Evolutionary conservation across 495 filamentous ascomycete genomes (phyloP), one percentile per base, ranked within the genome.

Genomic region (Aspergillus diversus): DNA sequence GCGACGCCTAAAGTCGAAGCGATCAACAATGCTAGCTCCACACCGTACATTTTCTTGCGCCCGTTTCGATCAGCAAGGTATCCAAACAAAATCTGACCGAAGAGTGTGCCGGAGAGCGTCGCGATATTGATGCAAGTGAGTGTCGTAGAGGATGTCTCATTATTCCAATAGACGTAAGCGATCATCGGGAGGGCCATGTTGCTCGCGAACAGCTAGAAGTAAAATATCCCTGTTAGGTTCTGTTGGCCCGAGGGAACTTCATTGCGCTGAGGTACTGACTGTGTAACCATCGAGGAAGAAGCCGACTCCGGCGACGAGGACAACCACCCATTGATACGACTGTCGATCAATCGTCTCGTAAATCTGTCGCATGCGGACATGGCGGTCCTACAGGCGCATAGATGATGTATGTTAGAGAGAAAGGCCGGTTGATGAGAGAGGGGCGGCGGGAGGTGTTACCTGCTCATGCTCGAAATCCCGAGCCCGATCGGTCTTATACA

Each of bases 231-330:
- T 32, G 17, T 59, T 17, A 58, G 61, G 42, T 43, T n/a, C 21
- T 32, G 8, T n/a, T 43, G 15, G 16, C 43, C 42, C 9, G 7
- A 1, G 32, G 2, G 42, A 57, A 6, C 15, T 50, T 21, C 4
- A 17, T 21, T 21, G 8, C 37, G 8, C 9, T 46, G 43, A 31
- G 42, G 15, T 16, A 72, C 75, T 57, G 55, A 93, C 88, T 42
- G 85, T 86, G 63, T 89, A 90, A 63, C 85, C 86, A 73, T 89
- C 87, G 9, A 88, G 87, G 56, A 90, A 83, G 67, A 90, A 90
- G 16, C 88, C 88, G 1, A 86, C 83, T 16, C 84, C 86, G 12
- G 87, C 86, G 5, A 90, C 88, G 7, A 83, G 71, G 7, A 83
- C 81, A 12, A 82, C 79, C 33, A 80, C 68, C 77, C 77, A 80